Evolutionary conservation across 1,284 basidiomycete species (phyloP), one percentile per base, ranked within the genome.

Genomic region (Fomitiporia mediterranea): DNA sequence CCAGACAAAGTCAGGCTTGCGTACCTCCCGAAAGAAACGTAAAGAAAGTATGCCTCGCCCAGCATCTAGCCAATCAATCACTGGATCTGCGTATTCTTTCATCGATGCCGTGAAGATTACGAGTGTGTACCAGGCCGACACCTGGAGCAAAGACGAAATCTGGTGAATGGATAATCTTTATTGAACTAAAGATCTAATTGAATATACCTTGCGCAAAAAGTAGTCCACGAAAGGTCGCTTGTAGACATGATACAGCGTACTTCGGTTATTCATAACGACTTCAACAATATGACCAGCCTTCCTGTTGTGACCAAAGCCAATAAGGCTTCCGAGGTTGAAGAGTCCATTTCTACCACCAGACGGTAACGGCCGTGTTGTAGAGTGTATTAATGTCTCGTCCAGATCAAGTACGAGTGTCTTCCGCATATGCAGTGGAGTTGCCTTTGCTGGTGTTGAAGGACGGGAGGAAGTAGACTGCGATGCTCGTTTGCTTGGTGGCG

Each of bases 81-180:
- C 96, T 0, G 97, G 96, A 74, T 99, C 96, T 57, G 96, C 96
- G 70, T 99, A 99, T 71, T 99, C 96, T 67, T 94, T 91, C 87
- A 99, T 94, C 4, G 94, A 98, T 1, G 96, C 97, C 17, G 96
- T 99, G 72, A 96, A 99, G 62, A 99, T 92, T 55, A 99, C 95
- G 54, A 99, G 84, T 1, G 95, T 98, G 74, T 99, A 99, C 96
- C 96, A 99, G 39, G 87, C 80, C 23, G 96, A 95, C 43, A 98
- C 97, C 94, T 97, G 67, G 15, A 47, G 46, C 13, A 34, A 4
- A 21, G 30, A n/a, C 27, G 21, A 23, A 43, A 43, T 25, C 13
- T 13, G 21, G 35, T 39, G 59, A 48, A 13, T 32, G 23, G 4
- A 54, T 17, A 21, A 52, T 34, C 39, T 35, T n/a, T 30, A 38